Evolutionary conservation across 192 early-diverging fungal genomes (phyloP).

Genomic region (Coemansia javaensis): DNA sequence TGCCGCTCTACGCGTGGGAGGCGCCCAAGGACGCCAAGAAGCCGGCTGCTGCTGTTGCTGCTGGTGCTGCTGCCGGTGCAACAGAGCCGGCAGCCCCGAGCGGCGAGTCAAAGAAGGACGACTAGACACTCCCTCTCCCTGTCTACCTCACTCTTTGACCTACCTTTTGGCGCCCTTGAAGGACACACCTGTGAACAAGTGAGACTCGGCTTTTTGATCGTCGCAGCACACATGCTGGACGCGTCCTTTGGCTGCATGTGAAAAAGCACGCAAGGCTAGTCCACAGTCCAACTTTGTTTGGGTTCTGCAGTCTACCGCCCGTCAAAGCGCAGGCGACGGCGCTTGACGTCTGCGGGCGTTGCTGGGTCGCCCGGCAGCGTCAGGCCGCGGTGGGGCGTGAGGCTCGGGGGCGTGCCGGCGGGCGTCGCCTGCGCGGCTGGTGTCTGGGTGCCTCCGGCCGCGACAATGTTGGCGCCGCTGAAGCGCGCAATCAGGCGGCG

Average conservation of each 20-base stretch:
- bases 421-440: no score
- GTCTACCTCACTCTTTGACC: no score
- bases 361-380: conserved; percentile 23
- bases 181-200: no score
- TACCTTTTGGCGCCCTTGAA: no score
- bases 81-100: no score
- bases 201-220: no score
- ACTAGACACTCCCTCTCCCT: conserved; percentile 4
- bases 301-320: no score
- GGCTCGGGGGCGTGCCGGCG: conserved; percentile 11
- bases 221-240: no score
- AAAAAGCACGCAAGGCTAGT: no score
- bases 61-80: not conserved
- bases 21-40: conserved; percentile 50
- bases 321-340: conserved; percentile 33
- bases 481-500: conserved; percentile 32
- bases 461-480: conserved; percentile 6
- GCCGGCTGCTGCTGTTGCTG: conserved; percentile 1
- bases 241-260: not conserved
- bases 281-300: no score
- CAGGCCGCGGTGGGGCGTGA: conserved; percentile 42
- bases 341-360: conserved; percentile 8
- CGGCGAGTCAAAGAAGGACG: conserved; percentile 33
- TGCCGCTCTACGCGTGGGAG: conserved; percentile 86
- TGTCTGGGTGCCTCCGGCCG: no score